These are phyloP conservation scores for Warburgia ugandensis DNA, from an alignment of 164 flowering plant genomes.

Conservation along the genomic window DNA sequence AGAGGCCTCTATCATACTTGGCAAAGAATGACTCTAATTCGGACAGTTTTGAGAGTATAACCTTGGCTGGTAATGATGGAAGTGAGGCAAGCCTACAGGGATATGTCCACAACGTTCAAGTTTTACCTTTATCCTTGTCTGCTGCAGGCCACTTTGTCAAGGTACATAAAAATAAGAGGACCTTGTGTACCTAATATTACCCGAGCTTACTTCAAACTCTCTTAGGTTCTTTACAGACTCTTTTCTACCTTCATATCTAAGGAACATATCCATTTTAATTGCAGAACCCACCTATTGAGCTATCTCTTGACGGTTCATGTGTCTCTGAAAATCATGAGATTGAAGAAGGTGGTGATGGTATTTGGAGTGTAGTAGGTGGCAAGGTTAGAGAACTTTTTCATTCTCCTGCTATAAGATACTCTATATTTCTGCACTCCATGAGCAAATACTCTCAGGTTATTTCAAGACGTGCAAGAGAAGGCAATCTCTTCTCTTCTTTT, in stretches of 20 bases:
- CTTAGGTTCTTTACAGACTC: background rate
- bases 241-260: background rate
- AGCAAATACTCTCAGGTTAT: too few species aligned
- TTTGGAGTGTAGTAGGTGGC: constrained; percentile 89
- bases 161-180: constrained; percentile 25
- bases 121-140: constrained; percentile 27
- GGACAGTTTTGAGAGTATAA: constrained; percentile 21
- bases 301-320: constrained; percentile 54
- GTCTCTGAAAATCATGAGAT: constrained; percentile 43
- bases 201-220: background rate
- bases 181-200: background rate
- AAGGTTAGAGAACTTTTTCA: constrained; percentile 43
- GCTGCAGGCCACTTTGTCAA: constrained; percentile 39
- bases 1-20: constrained; percentile 36
- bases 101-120: constrained; percentile 42
- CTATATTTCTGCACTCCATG: too few species aligned
- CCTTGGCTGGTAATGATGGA: constrained; percentile 30
- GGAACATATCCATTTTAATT: constrained; percentile 9
- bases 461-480: too few species aligned
- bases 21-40: constrained; percentile 14
- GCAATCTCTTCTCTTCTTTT: too few species aligned
- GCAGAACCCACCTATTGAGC: constrained; percentile 64
- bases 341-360: constrained; percentile 72
- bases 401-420: too few species aligned
- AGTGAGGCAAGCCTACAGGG: constrained; percentile 32